Conservation (phyloP, 352 stramenopile genomes). For the Phytophthora palmivora region DNA sequence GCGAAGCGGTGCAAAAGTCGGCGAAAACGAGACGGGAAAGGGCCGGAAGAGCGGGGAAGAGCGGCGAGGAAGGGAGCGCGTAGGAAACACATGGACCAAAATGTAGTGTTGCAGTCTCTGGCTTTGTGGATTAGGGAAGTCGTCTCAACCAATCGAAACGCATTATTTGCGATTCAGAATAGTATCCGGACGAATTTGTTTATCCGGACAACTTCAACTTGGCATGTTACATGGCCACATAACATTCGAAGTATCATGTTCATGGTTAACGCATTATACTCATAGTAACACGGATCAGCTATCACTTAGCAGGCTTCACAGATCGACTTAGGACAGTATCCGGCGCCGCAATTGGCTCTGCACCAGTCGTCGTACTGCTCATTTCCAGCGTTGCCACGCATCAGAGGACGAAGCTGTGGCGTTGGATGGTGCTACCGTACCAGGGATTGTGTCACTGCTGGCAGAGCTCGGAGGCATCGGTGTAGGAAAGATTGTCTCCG, state of each 20-base stretch:
- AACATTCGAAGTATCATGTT: too few relatives aligned
- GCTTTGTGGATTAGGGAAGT: constrained; percentile 14
- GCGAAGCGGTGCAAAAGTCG: constrained; percentile 17
- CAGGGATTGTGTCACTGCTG: constrained; percentile 5
- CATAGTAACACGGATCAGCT: not conserved
- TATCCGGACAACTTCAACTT: constrained; percentile 30
- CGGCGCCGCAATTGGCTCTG: constrained; percentile 32
- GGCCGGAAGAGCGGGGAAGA: constrained; percentile 35
- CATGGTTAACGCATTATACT: not conserved
- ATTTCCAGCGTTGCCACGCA: constrained; percentile 16
- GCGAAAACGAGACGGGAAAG: constrained; percentile 28
- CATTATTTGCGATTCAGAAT: not conserved
- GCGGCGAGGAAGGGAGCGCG: constrained; percentile 23
- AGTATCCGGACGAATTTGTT: constrained; percentile 9
- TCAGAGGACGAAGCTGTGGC: constrained; percentile 11
- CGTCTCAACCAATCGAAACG: constrained; percentile 10
- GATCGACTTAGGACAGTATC: constrained; percentile 34
- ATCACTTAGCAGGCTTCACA: constrained; percentile 27
- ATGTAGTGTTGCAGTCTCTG: constrained; percentile 21
- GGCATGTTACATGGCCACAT: too few relatives aligned
- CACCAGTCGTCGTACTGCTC: constrained; percentile 38
- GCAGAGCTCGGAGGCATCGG: not conserved
- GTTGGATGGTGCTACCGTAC: constrained; percentile 16
- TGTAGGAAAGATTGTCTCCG: constrained; percentile 1
- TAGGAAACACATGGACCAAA: constrained; percentile 31